Conservation (phyloP, 2,329 filamentous ascomycete species). For the Cladophialophora chaetospira region DNA sequence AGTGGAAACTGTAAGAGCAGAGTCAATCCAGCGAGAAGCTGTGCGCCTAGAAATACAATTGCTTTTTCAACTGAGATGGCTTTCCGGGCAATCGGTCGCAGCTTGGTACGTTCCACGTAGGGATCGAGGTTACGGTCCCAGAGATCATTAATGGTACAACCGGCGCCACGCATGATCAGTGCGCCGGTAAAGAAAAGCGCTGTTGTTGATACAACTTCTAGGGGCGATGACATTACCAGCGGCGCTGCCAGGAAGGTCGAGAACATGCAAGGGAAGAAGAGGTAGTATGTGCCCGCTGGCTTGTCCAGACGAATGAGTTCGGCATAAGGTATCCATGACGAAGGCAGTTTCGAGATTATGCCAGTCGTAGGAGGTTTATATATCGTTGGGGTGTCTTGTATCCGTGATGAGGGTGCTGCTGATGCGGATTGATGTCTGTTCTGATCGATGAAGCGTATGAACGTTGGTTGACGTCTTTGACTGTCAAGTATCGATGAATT, state of each 20-base stretch:
- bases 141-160: slow-evolving; percentile 60
- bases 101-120: slow-evolving; percentile 53
- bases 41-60: slow-evolving; percentile 47
- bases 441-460: not conserved
- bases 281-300: slow-evolving; percentile 54
- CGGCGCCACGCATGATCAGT: slow-evolving; percentile 53
- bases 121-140: slow-evolving; percentile 58
- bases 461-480: not conserved
- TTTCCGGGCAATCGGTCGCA: slow-evolving; percentile 55
- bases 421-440: slow-evolving; percentile 10
- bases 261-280: slow-evolving; percentile 56
- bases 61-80: slow-evolving; percentile 50
- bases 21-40: slow-evolving; percentile 46
- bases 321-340: slow-evolving; percentile 57
- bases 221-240: slow-evolving; percentile 39
- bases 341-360: slow-evolving; percentile 49
- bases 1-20: slow-evolving; percentile 47
- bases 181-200: slow-evolving; percentile 47
- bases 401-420: not conserved
- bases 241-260: slow-evolving; percentile 49
- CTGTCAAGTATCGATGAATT: not conserved
- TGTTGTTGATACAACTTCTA: slow-evolving; percentile 42
- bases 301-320: slow-evolving; percentile 57
- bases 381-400: slow-evolving; percentile 29
- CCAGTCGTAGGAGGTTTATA: slow-evolving; percentile 52